These are phyloP conservation scores for Salpingoeca rosetta DNA, from an alignment of 78 protist genomes.

Conservation along the genomic window DNA sequence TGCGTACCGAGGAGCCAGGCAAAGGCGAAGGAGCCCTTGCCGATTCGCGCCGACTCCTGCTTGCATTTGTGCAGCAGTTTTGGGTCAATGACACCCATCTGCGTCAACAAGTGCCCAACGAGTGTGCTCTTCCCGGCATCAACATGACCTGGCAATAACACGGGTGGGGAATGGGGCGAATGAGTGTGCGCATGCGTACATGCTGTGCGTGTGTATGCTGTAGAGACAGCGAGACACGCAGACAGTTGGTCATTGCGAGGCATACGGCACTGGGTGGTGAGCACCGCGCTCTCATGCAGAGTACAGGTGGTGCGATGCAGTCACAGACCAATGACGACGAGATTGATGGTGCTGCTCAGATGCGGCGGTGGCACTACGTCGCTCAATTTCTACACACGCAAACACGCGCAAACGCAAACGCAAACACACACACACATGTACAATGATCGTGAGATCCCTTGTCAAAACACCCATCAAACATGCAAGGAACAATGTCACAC, in stretches of 20 bases:
- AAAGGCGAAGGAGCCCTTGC: slow-evolving; percentile 86
- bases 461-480: background rate
- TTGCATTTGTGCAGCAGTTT: slow-evolving; percentile 64
- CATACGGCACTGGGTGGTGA: background rate
- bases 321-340: slow-evolving; percentile 15
- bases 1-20: slow-evolving; percentile 95
- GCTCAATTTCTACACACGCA: background rate
- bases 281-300: background rate
- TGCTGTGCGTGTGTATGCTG: background rate
- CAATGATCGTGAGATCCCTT: background rate
- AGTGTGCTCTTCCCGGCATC: slow-evolving; percentile 85
- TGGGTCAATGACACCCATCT: slow-evolving; percentile 47
- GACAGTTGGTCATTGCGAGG: background rate
- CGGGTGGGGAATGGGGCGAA: background rate
- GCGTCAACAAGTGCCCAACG: slow-evolving; percentile 82
- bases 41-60: slow-evolving; percentile 60
- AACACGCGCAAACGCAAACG: slow-evolving; percentile 1
- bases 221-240: background rate
- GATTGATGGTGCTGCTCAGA: background rate
- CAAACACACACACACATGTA: slow-evolving; percentile 11
- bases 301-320: background rate
- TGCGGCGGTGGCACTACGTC: background rate
- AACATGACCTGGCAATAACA: slow-evolving; percentile 73
- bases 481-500: background rate
- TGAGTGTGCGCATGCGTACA: background rate